These are phyloP conservation scores for Suhomyces ambrosiae DNA, from an alignment of 1,139 yeast species.

Conservation along the genomic window DNA sequence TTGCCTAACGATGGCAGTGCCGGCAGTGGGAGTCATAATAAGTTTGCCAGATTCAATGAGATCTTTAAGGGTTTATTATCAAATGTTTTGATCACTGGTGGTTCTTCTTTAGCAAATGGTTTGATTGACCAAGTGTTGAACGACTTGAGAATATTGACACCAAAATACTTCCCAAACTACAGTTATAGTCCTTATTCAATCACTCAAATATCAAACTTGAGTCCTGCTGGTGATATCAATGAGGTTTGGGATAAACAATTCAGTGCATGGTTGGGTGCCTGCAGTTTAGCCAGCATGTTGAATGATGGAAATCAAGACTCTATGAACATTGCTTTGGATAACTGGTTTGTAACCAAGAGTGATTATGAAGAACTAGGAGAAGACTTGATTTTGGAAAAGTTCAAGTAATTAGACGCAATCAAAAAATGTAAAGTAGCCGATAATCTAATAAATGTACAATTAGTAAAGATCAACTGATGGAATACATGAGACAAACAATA, in stretches of 20 bases:
- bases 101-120: conserved; percentile 60
- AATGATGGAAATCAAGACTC: conserved; percentile 44
- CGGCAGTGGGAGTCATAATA: conserved; percentile 26
- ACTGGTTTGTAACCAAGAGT: conserved; percentile 56
- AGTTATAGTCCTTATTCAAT: conserved; percentile 39
- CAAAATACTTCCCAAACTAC: conserved; percentile 53
- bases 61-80: conserved; percentile 47
- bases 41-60: conserved; percentile 43
- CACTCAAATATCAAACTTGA: conserved; percentile 20
- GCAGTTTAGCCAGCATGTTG: conserved; percentile 58
- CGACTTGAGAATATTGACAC: conserved; percentile 53
- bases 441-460: conserved; percentile 11
- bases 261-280: conserved; percentile 70
- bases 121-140: conserved; percentile 61
- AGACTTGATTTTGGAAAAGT: conserved; percentile 56
- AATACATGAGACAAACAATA: too few relatives aligned
- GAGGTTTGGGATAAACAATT: conserved; percentile 56
- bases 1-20: conserved; percentile 27
- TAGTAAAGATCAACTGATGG: too few relatives aligned
- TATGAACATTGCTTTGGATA: conserved; percentile 48
- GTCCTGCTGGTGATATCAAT: conserved; percentile 28
- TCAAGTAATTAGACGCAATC: conserved; percentile 33
- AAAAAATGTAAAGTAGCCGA: conserved; percentile 10
- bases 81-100: conserved; percentile 71
- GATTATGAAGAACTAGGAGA: conserved; percentile 66